Conservation (phyloP, 129 eudicot genomes). For the Escallonia herrerae region DNA sequence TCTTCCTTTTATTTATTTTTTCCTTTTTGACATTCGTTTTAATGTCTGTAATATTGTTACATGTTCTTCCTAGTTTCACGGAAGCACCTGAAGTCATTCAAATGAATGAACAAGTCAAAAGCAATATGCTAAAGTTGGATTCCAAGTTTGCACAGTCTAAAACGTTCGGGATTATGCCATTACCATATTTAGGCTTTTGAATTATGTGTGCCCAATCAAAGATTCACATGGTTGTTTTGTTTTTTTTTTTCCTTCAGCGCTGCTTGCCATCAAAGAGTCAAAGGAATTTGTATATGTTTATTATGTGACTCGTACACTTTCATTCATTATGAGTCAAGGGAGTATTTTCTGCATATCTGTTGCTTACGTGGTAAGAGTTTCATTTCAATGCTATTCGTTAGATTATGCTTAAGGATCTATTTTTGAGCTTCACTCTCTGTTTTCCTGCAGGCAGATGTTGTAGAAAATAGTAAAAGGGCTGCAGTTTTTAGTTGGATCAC, state of each 20-base stretch:
- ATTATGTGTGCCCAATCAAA: not conserved
- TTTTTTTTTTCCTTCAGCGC: slow-evolving; percentile 44
- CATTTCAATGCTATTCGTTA: slow-evolving; percentile 7
- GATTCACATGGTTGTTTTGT: slow-evolving; percentile 13
- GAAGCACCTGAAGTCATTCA: not conserved
- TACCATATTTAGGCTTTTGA: too few species aligned
- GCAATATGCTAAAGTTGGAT: too few species aligned
- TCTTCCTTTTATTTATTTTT: too few species aligned
- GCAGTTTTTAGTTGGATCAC: slow-evolving; percentile 88
- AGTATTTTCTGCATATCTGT: slow-evolving; percentile 95
- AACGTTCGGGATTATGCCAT: too few species aligned
- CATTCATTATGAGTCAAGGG: slow-evolving; percentile 91
- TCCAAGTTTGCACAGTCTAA: too few species aligned
- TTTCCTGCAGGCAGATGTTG: slow-evolving; percentile 64
- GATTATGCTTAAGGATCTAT: not conserved
- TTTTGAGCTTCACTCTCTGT: slow-evolving; percentile 1
- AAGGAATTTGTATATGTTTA: slow-evolving; percentile 77
- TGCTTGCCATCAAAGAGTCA: slow-evolving; percentile 68
- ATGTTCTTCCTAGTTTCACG: not conserved
- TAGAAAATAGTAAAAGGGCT: slow-evolving; percentile 61
- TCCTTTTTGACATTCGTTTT: not conserved
- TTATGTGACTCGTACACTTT: slow-evolving; percentile 71
- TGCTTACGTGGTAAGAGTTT: slow-evolving; percentile 83
- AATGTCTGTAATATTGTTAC: not conserved
- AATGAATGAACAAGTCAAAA: too few species aligned